Base-by-base conservation (phyloP, 2,329 filamentous ascomycete genomes). In the Colletotrichum spaethianum region DNA sequence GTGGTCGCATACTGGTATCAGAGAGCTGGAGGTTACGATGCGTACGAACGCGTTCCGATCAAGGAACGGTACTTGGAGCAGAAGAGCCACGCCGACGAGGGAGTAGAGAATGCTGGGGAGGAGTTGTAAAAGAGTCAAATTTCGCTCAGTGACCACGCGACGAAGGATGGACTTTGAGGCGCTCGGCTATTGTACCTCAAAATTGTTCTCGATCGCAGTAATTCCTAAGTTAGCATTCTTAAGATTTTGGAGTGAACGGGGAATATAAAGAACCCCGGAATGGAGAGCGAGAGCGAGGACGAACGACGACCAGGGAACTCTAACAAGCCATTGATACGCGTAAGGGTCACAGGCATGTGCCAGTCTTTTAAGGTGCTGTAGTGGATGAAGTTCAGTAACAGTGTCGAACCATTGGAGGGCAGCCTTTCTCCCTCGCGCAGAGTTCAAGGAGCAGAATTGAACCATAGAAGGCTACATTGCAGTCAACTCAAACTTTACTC, bases 1-100 rank as follows among this genome's bases (percentile, higher is more conserved):
- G 69, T 72, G 4, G 69, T 72, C 20, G 69, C 69, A 38, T 72
- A 72, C 53, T 72, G 69, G 69, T 72, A 72, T 28, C 69, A 72
- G 52, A 48, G 20, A 44, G 59, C 69, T 11, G 59, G 65, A 8
- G 44, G 36, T 20, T n/a, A 18, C 16, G 69, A 72, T 23, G 42
- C 65, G 3, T 72, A 72, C 52, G 38, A 33, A 9, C 40, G 52
- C 7, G 44, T 69, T 6, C 66, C 69, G 6, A 26, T 72, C 31
- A 59, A 60, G 38, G 53, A 63, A 16, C 69, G 69, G 11, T 40
- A 69, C 46, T 7, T 72, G 28, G n/a, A 72, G 36, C 23, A 14
- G 3, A 33, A 44, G 18, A 20, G 18, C 4, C 9, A 44, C 20
- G 14, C 50, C 42, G 31, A 57, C 12, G 33, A 7, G 1, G 3